Base-by-base conservation (phyloP, 2,329 filamentous ascomycete species). In the Pseudogymnoascus sp. region DNA sequence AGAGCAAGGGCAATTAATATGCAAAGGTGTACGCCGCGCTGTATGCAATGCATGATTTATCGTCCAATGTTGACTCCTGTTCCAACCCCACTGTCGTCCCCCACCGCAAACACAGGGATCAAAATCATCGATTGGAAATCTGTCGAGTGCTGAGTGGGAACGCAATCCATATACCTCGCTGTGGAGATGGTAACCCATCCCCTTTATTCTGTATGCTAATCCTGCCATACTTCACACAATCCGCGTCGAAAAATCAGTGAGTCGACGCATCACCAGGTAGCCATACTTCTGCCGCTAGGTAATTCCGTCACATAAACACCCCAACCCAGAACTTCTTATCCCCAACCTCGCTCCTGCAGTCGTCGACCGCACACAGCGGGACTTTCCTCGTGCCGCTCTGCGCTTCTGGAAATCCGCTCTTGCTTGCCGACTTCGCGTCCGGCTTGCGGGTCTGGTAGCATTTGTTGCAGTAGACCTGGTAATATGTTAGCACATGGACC, bases 301-400 rank as follows among this genome's bases (percentile, higher is more conserved):
- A 30, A 52, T 18, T 15, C 30, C n/a, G 45, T 30, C 61, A 72
- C 21, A 71, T 59, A 68, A 80, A 86, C 35, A 85, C 77, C 9
- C 83, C 83, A 13, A 86, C 77, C 83, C 83, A 86, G 52, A 80
- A 77, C 2, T 72, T 70, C 69, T 85, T 86, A 15, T 68, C 66
- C 13, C 72, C 73, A 2, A 83, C 79, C 33, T 83, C 82, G 1
- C 76, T 75, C 1, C 75, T 68, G 68, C 83, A 86, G 33, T 73
- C 77, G 0, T 83, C 80, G 0, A 86, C 82, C 0, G 78, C 78
- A 64, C 83, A 86, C 3, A 76, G 65, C 1, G 67, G 60, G 10
- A 60, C 37, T 38, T 67, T 69, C 28, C 59, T 60, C 4, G 35
- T 34, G 7, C 45, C 45, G 15, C 45, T 52, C 23, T 52, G 45